Percentiles rank a stretch among this genome's conserved stretches.
Evolutionary conservation across 1,139 yeast species (phyloP).

Genomic region (Taphrina deformans): DNA sequence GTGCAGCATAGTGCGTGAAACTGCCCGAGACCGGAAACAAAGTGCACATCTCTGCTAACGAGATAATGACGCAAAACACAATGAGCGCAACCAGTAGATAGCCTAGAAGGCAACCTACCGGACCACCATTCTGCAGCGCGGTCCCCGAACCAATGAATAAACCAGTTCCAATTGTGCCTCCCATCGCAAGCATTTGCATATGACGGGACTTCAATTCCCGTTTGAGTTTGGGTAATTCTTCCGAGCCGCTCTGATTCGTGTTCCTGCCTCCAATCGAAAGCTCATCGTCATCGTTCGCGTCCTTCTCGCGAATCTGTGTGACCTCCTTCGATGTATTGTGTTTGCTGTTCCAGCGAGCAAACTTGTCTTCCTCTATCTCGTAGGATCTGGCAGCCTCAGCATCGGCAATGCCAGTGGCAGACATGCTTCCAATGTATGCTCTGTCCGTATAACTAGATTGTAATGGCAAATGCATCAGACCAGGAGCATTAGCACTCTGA

Average conservation of each 20-base stretch:
- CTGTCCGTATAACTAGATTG: too few relatives aligned
- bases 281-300: conserved; percentile 4
- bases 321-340: neutral
- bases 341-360: neutral
- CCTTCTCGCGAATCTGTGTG: neutral
- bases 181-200: conserved; percentile 71
- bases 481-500: too few relatives aligned
- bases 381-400: neutral
- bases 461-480: too few relatives aligned
- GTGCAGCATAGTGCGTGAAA: conserved; percentile 37
- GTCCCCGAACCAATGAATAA: conserved; percentile 74
- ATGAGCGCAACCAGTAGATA: conserved; percentile 62
- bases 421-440: neutral
- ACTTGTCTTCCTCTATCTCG: conserved; percentile 10
- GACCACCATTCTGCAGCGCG: conserved; percentile 63
- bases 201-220: conserved; percentile 55
- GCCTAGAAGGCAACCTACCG: conserved; percentile 60
- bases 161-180: conserved; percentile 83
- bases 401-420: neutral
- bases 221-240: conserved; percentile 6
- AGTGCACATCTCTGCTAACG: conserved; percentile 85
- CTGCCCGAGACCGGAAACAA: conserved; percentile 50
- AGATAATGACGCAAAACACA: conserved; percentile 66
- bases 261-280: neutral
- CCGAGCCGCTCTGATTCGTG: neutral